Percentiles rank a stretch among this genome's conserved stretches.
These are phyloP conservation scores for Ustilago lituana DNA, from an alignment of 1,284 basidiomycete genomes.

Conservation along the genomic window DNA sequence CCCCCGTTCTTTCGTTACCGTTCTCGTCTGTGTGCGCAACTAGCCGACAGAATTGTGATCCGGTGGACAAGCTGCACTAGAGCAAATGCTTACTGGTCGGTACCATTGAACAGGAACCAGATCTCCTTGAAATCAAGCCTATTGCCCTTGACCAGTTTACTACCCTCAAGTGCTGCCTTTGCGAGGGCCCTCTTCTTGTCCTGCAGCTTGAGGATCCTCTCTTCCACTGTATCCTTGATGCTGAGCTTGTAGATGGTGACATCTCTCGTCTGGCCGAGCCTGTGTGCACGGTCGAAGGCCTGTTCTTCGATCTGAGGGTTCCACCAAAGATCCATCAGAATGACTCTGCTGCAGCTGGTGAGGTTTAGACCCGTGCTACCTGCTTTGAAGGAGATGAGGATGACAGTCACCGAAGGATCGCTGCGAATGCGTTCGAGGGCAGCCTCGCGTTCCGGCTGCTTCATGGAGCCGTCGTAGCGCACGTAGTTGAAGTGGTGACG, in stretches of 20 bases:
- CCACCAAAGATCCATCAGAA: conserved; percentile 95
- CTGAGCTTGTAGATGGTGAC: conserved; percentile 95
- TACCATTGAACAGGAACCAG: conserved; percentile 48
- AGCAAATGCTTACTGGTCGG: conserved; percentile 19
- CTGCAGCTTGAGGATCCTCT: conserved; percentile 79
- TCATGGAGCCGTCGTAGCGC: conserved; percentile 89
- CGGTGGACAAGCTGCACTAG: no score
- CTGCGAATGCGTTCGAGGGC: conserved; percentile 79
- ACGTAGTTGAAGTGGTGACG: conserved; percentile 77
- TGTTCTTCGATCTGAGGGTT: conserved; percentile 74
- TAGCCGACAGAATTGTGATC: no score
- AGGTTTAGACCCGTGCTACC: conserved; percentile 93
- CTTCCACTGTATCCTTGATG: conserved; percentile 87
- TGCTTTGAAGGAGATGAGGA: conserved; percentile 95
- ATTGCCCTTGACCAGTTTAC: conserved; percentile 80
- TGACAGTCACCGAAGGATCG: conserved; percentile 74
- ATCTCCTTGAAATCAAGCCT: conserved; percentile 39
- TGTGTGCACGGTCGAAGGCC: conserved; percentile 91
- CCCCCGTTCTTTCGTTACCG: no score
- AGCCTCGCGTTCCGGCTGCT: conserved; percentile 77
- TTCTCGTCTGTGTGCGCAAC: no score
- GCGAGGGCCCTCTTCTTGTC: conserved; percentile 84
- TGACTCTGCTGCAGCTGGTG: conserved; percentile 92
- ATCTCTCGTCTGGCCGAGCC: conserved; percentile 83
- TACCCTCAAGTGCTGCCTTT: conserved; percentile 84